Evolutionary conservation across 2,329 filamentous ascomycete species (phyloP).

Genomic region (Pseudocercospora fijiensis): DNA sequence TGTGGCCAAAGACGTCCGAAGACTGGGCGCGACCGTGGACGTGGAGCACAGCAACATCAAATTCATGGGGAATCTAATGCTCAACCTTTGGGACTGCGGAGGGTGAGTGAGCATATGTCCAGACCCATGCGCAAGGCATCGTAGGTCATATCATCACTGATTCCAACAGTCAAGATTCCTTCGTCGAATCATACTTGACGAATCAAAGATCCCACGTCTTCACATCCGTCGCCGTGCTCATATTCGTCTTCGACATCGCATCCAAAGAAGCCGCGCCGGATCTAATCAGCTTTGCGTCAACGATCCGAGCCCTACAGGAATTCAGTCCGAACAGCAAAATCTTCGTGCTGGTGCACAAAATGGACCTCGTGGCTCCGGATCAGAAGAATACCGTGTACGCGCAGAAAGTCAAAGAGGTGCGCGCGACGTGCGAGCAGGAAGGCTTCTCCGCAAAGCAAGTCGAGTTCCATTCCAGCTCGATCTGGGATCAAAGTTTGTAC

Average conservation of each 20-base stretch:
- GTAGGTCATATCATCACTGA: constrained; percentile 24
- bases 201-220: constrained; percentile 96
- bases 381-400: constrained; percentile 80
- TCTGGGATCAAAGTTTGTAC: constrained; percentile 98
- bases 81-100: constrained; percentile 98
- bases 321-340: constrained; percentile 79
- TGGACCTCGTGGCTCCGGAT: constrained; percentile 86
- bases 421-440: constrained; percentile 63
- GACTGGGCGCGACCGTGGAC: constrained; percentile 93
- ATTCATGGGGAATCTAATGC: constrained; percentile 94
- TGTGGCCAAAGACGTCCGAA: constrained; percentile 89
- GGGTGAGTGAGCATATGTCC: constrained; percentile 55
- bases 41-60: constrained; percentile 98
- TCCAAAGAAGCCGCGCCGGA: constrained; percentile 92
- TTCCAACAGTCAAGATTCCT: constrained; percentile 77
- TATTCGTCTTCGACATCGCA: constrained; percentile 99
- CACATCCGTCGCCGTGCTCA: constrained; percentile 90
- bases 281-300: constrained; percentile 85
- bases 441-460: constrained; percentile 60
- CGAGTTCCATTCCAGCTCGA: constrained; percentile 89
- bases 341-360: constrained; percentile 97
- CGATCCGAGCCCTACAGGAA: constrained; percentile 84
- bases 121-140: not conserved
- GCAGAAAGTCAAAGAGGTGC: constrained; percentile 74
- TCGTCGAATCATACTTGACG: constrained; percentile 97